phyloP scores from a whole-genome alignment of 257 asterid genomes.

The Plectranthus barbatus region DNA sequence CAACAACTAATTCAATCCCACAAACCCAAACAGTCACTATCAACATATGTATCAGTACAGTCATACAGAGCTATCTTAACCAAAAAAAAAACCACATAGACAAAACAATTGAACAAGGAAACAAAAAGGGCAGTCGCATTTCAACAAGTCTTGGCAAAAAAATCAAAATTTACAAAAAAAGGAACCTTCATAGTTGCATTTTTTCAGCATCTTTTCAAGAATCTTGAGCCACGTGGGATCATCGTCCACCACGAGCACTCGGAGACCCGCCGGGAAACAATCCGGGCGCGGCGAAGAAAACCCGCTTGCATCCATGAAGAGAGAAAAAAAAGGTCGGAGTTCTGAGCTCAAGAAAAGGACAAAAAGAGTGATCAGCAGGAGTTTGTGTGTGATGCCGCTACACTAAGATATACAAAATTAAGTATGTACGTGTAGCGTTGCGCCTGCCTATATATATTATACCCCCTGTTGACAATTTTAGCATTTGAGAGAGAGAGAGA shows the following conservation, averaged over 20 bases:
- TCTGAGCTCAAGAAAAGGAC: conserved; percentile 17
- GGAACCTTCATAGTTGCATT: conserved; percentile 83
- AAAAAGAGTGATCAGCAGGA: conserved; percentile 17
- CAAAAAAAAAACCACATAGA: not conserved
- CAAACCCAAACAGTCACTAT: not conserved
- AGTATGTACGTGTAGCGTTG: conserved; percentile 7
- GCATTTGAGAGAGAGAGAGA: conserved; percentile 14
- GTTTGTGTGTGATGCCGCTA: conserved; percentile 1
- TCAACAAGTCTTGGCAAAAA: not conserved
- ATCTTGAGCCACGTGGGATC: conserved; percentile 97
- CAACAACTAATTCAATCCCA: not conserved
- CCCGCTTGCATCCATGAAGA: conserved; percentile 49
- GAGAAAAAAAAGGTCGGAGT: not conserved
- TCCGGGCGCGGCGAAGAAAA: conserved; percentile 63
- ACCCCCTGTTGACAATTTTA: conserved; percentile 12
- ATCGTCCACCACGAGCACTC: conserved; percentile 95
- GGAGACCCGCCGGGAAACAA: conserved; percentile 76
- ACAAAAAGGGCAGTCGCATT: conserved; percentile 15
- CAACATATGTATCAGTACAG: conserved; percentile 1
- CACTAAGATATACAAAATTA: conserved; percentile 4
- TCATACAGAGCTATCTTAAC: conserved; percentile 7
- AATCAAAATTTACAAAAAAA: not conserved
- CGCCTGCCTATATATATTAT: conserved; percentile 1
- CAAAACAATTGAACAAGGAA: not conserved
- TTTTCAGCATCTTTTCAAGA: conserved; percentile 96